Base-by-base conservation (phyloP, 78 protist genomes). In the slime mould (Dictyostelium discoideum) region DNA sequence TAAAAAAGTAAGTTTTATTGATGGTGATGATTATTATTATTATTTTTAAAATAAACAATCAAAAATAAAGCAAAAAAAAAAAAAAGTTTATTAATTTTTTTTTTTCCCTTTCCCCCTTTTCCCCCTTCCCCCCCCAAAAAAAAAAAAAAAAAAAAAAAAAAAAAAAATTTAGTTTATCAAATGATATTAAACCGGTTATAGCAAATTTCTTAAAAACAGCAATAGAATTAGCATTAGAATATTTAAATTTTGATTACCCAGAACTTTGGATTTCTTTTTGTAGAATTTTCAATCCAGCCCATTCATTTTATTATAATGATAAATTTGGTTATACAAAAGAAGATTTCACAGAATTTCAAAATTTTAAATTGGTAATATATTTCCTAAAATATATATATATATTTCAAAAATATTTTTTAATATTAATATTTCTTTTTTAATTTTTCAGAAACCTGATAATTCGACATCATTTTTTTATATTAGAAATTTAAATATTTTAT, bases 291-390 rank as follows among this genome's bases (percentile, higher is more conserved):
- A 80, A 88, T 46, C 82, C 81, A 5, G 26, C 65, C 7, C 93
- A 88, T 80, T n/a, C 86, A 65, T 88, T 88, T 44, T 88, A 88
- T 80, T 88, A 88, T 67, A 16, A 77, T 1, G 73, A 78, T 65
- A 88, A 80, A 44, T 79, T 88, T 42, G 87, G 65, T 22, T 40
- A 26, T 10, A 40, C 44, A 10, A 83, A 88, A 24, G 77, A 78
- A 1, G n/a, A 32, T 60, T 46, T 83, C 20, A 14, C 46, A 3
- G 87, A 83, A 32, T 18, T 48, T 6, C 24, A 83, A 29, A 57
- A 37, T 83, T 83, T 60, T 24, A 83, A 83, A 48, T 18, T 32
- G 54, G 72, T 57, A 42, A 22, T n/a, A 6, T 57, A 83, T 37
- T 2, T 78, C 2, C 3, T 32, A 32, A 32, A 32, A 32, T 32